Conservation (phyloP, 371 early-diverging fungal species). For the Circinella minor region DNA sequence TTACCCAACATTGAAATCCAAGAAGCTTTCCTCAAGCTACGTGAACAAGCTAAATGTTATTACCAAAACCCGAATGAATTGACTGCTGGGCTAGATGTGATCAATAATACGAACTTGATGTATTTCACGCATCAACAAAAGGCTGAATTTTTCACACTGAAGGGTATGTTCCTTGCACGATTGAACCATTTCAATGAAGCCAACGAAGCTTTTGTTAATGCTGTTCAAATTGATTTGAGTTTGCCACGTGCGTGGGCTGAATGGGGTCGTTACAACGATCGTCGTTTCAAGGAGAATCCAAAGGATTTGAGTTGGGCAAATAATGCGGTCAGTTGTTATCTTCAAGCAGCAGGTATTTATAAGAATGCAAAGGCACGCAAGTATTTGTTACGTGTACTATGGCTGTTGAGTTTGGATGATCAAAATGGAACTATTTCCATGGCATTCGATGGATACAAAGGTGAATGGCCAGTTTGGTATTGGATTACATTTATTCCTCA, state of each 20-base stretch:
- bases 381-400: constrained; percentile 90
- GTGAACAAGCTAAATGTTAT: constrained; percentile 99
- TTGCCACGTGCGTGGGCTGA: constrained; percentile 96
- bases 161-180: constrained; percentile 94
- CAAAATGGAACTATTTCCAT: constrained; percentile 73
- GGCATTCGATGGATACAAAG: constrained; percentile 88
- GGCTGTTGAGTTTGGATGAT: constrained; percentile 93
- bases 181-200: constrained; percentile 89
- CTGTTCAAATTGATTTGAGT: constrained; percentile 89
- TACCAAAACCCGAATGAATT: constrained; percentile 85
- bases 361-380: constrained; percentile 89
- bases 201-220: constrained; percentile 91
- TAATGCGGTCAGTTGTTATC: constrained; percentile 95
- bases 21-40: constrained; percentile 97
- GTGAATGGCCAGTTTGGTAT: constrained; percentile 94
- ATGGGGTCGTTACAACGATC: constrained; percentile 96
- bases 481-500: constrained; percentile 99
- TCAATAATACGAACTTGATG: constrained; percentile 97
- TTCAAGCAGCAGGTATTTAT: constrained; percentile 93
- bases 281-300: constrained; percentile 83
- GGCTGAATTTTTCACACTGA: constrained; percentile 97
- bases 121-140: constrained; percentile 95
- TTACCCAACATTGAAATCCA: constrained; percentile 99
- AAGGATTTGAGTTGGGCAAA: constrained; percentile 85
- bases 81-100: constrained; percentile 94